A percentile compares a stretch with the other conserved stretches of the same genome.
Evolutionary conservation across 345 rosid species (phyloP).

Genomic region (Hibiscus trionum): DNA sequence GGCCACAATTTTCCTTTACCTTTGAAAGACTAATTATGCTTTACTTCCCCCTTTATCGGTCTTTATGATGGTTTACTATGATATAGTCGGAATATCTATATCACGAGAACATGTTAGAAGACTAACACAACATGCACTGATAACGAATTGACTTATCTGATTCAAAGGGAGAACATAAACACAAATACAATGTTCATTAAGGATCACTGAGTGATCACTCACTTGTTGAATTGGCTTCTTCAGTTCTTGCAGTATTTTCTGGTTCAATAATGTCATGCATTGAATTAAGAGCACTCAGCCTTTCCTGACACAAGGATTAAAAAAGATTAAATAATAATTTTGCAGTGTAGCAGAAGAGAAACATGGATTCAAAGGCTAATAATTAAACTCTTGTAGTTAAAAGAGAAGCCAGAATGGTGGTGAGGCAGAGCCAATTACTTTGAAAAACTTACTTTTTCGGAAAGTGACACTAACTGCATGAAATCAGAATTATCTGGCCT

Average conservation of each 20-base stretch:
- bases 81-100: neutral
- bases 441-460: neutral
- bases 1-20: neutral
- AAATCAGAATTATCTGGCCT: slow-evolving; percentile 12
- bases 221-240: slow-evolving; percentile 32
- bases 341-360: neutral
- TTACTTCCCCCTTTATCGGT: neutral
- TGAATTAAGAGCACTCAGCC: slow-evolving; percentile 8
- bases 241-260: slow-evolving; percentile 25
- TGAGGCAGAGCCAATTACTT: neutral
- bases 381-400: neutral
- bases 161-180: neutral
- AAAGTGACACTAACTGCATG: slow-evolving; percentile 17
- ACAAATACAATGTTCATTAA: neutral
- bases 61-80: neutral
- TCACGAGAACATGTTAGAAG: neutral
- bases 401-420: neutral
- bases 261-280: slow-evolving; percentile 18
- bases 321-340: neutral
- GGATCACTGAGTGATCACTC: slow-evolving; percentile 13
- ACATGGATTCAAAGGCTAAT: neutral
- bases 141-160: neutral
- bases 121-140: neutral
- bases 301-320: slow-evolving; percentile 22
- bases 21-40: neutral